Percentiles rank a stretch among this genome's conserved stretches.
Evolutionary conservation across 306 rosid genomes (phyloP).

Genomic region (Coriaria nepalensis): DNA sequence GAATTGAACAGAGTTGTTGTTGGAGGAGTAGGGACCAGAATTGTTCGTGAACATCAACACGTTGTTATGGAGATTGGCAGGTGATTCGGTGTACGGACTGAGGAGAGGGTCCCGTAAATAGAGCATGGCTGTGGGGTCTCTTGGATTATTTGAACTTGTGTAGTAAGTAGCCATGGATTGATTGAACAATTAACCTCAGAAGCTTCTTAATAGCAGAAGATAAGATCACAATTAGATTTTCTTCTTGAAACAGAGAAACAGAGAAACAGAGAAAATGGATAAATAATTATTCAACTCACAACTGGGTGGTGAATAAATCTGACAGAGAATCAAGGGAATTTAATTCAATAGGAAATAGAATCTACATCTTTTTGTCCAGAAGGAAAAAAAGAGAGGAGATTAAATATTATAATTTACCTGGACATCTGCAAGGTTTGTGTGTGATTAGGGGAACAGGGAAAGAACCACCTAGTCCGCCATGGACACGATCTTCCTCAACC

Average conservation of each 20-base stretch:
- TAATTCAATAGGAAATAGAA: slow-evolving; percentile 2
- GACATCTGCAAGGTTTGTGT: slow-evolving; percentile 34
- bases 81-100: slow-evolving; percentile 38
- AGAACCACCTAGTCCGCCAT: slow-evolving; percentile 29
- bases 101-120: slow-evolving; percentile 45
- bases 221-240: too few species aligned
- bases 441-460: slow-evolving; percentile 34
- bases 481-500: slow-evolving; percentile 23
- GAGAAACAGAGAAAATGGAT: too few species aligned
- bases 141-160: slow-evolving; percentile 33
- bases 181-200: background rate
- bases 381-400: slow-evolving; percentile 13
- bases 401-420: slow-evolving; percentile 17
- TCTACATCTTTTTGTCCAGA: background rate
- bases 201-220: too few species aligned
- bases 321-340: background rate
- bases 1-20: slow-evolving; percentile 31
- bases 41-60: slow-evolving; percentile 41
- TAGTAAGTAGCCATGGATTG: slow-evolving; percentile 41
- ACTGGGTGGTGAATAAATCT: background rate
- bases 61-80: slow-evolving; percentile 29
- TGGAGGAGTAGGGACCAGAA: slow-evolving; percentile 40
- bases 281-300: too few species aligned
- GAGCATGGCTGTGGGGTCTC: slow-evolving; percentile 32
- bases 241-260: too few species aligned